These are phyloP conservation scores for Phaffia tasmanica DNA, from an alignment of 768 basidiomycete genomes.

Conservation along the genomic window DNA sequence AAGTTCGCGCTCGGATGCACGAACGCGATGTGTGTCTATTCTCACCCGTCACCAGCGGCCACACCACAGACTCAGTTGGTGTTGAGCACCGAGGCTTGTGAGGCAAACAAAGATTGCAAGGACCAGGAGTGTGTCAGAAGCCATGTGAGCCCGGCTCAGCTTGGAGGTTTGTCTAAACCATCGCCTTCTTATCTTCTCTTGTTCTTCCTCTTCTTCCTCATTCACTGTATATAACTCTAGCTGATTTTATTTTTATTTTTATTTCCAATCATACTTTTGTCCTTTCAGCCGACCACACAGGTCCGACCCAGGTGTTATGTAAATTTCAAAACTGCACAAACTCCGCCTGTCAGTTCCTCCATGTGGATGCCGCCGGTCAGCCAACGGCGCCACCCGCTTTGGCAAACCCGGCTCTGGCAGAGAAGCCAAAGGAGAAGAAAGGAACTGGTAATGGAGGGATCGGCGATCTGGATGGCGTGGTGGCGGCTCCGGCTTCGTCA, in stretches of 20 bases:
- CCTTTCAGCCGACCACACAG: background rate
- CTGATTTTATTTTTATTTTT: background rate
- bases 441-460: slow-evolving; percentile 29
- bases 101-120: slow-evolving; percentile 74
- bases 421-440: slow-evolving; percentile 18
- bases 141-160: slow-evolving; percentile 77
- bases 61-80: slow-evolving; percentile 91
- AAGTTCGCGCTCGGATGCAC: slow-evolving; percentile 86
- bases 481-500: slow-evolving; percentile 28
- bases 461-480: slow-evolving; percentile 31
- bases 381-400: slow-evolving; percentile 36
- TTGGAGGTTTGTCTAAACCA: slow-evolving; percentile 50
- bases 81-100: slow-evolving; percentile 84
- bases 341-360: slow-evolving; percentile 37
- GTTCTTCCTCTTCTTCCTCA: background rate
- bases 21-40: slow-evolving; percentile 76
- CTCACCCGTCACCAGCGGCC: slow-evolving; percentile 94
- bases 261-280: background rate
- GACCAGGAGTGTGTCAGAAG: slow-evolving; percentile 88
- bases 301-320: slow-evolving; percentile 31
- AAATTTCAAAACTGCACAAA: slow-evolving; percentile 39
- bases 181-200: background rate
- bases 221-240: background rate
- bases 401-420: slow-evolving; percentile 28
- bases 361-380: slow-evolving; percentile 37